Base-by-base conservation (phyloP, 2,329 filamentous ascomycete genomes). In the Botrytis squamosa region DNA sequence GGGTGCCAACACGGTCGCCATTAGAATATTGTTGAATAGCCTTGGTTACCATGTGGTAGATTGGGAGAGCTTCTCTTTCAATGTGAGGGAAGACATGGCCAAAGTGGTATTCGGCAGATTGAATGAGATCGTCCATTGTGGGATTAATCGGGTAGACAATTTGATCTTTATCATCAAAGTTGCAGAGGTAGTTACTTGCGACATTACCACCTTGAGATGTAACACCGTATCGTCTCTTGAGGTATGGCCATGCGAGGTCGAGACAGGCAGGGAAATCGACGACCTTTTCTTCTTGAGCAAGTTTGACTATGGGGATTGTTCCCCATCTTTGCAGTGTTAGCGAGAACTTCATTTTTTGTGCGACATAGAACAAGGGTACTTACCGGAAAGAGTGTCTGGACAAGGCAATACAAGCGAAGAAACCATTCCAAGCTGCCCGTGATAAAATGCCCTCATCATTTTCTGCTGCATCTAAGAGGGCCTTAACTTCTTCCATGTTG, bases 311-410 rank as follows among this genome's bases (percentile, higher is more conserved):
- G 2, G 82, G 82, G 25, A 82, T 79, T 10, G 78, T 82, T 25
- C 74, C 81, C 81, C 81, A 83, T 70, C 82, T 77, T 55, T 18
- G 29, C 22, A 29, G 22, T 52, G 65, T 73, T 70, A 73, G 40
- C 22, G 18, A 49, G 16, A 25, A 46, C 25, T 40, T 25, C 69
- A 38, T 40, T 57, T 42, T 57, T 29, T 49, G 40, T 33, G 38
- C 10, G 20, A 64, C 14, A 33, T 10, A 33, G 36, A 44, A 63
- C 70, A 10, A 22, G 33, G 49, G 33, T 63, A 70, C 59, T 76
- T 60, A 79, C 78, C 78, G 77, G 73, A 81, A 83, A 1, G 80
- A 81, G 70, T 83, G 82, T 4, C 81, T 77, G 36, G 77, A 78
- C 46, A 76, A 75, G n/a, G 80, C 80, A 60, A 82, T 75, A 62